phyloP scores from a whole-genome alignment of 495 filamentous ascomycete species.

The Penicillium angulare region DNA sequence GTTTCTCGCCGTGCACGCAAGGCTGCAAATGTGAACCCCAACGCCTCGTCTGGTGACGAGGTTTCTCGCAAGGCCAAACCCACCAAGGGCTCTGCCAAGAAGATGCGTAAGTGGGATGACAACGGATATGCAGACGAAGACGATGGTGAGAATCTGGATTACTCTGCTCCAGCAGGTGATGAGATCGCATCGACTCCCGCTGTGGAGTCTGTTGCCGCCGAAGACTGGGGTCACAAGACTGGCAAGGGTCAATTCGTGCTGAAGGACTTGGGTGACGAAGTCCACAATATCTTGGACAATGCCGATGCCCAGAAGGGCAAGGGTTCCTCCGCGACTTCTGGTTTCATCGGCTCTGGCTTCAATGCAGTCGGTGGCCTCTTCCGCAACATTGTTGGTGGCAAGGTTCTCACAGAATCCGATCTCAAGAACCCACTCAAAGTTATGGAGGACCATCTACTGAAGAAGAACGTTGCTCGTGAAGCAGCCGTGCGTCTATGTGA shows the following conservation, averaged over 20 bases:
- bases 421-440: slow-evolving; percentile 87
- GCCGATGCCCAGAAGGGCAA: slow-evolving; percentile 64
- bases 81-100: slow-evolving; percentile 64
- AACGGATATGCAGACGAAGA: slow-evolving; percentile 87
- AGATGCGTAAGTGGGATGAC: slow-evolving; percentile 85
- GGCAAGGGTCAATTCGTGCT: slow-evolving; percentile 89
- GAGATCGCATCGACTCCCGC: slow-evolving; percentile 49
- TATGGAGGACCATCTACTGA: slow-evolving; percentile 93
- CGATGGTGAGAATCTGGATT: slow-evolving; percentile 78
- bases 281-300: slow-evolving; percentile 79
- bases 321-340: slow-evolving; percentile 44
- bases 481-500: slow-evolving; percentile 90
- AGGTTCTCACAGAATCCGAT: slow-evolving; percentile 81
- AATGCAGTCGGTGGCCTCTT: slow-evolving; percentile 83
- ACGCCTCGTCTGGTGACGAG: slow-evolving; percentile 84
- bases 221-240: slow-evolving; percentile 79
- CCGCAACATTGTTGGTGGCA: slow-evolving; percentile 91
- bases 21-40: slow-evolving; percentile 60
- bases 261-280: slow-evolving; percentile 88
- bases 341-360: slow-evolving; percentile 73
- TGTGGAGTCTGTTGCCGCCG: slow-evolving; percentile 71
- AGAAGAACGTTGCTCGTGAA: slow-evolving; percentile 95
- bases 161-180: slow-evolving; percentile 65
- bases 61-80: slow-evolving; percentile 56
- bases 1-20: slow-evolving; percentile 82